A percentile compares a stretch with the other conserved stretches of the same genome.
Evolutionary conservation across 1,284 basidiomycete genomes (phyloP).

Genomic region (Megacollybia platyphylla): DNA sequence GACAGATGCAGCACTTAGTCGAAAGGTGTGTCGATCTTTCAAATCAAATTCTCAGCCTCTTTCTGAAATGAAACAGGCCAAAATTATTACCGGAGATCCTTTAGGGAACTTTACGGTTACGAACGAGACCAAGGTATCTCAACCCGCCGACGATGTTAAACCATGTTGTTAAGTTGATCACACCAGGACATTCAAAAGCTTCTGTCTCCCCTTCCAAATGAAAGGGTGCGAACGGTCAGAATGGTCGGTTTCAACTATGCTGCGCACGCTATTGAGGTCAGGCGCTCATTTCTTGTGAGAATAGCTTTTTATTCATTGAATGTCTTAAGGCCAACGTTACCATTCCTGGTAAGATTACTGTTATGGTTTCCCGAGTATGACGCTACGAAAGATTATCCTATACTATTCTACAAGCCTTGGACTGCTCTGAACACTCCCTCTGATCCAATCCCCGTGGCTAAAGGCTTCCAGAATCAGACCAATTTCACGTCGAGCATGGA

Average conservation of each 20-base stretch:
- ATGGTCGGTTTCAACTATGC: slow-evolving; percentile 26
- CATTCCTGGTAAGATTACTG: too few relatives aligned
- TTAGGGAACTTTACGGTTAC: slow-evolving; percentile 24
- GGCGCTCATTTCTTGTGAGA: background rate
- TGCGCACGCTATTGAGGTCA: slow-evolving; percentile 19
- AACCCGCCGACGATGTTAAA: background rate
- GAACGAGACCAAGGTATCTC: slow-evolving; percentile 17
- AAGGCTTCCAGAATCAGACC: slow-evolving; percentile 26
- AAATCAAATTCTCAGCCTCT: too few relatives aligned
- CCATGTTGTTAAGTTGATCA: background rate
- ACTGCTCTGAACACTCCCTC: slow-evolving; percentile 25
- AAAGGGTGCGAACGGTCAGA: slow-evolving; percentile 20
- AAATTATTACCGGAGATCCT: slow-evolving; percentile 23
- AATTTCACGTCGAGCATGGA: slow-evolving; percentile 28
- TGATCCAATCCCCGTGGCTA: slow-evolving; percentile 21
- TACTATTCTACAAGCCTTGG: slow-evolving; percentile 19
- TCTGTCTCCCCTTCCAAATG: slow-evolving; percentile 20
- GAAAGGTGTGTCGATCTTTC: too few relatives aligned
- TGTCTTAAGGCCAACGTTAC: slow-evolving; percentile 5
- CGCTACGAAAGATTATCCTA: slow-evolving; percentile 20
- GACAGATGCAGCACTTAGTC: slow-evolving; percentile 21
- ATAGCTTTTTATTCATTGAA: background rate
- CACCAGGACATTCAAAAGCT: slow-evolving; percentile 20
- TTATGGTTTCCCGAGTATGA: slow-evolving; percentile 7
- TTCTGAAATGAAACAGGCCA: slow-evolving; percentile 12